Percentiles rank a stretch among this genome's conserved stretches.
phyloP scores from a whole-genome alignment of 345 rosid genomes.

The Eucalyptus pauciflora region DNA sequence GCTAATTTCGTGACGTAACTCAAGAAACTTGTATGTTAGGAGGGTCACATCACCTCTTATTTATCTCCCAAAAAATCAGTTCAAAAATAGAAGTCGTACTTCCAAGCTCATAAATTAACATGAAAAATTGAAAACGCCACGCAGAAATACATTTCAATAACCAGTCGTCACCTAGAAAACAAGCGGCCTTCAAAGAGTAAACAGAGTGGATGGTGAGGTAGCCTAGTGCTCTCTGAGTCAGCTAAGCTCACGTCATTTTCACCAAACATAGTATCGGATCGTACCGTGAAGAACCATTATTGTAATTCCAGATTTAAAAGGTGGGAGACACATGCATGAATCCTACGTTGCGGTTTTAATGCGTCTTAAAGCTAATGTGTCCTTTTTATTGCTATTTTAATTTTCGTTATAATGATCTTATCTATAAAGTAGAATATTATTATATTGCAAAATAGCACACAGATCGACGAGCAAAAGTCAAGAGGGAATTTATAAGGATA shows the following conservation, averaged over 20 bases:
- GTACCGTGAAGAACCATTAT: not conserved
- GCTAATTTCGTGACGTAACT: not conserved
- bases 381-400: not conserved
- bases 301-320: not conserved
- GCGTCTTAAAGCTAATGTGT: not conserved
- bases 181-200: not conserved
- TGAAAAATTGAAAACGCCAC: not conserved
- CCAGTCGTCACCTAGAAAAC: not conserved
- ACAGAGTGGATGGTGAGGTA: not conserved
- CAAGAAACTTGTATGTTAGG: not conserved
- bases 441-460: not conserved
- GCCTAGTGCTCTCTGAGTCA: not conserved
- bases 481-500: no score
- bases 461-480: not conserved
- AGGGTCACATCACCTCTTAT: not conserved
- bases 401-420: not conserved
- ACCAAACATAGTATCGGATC: not conserved
- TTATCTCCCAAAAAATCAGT: not conserved
- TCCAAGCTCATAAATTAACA: not conserved
- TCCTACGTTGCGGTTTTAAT: not conserved
- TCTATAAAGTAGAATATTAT: not conserved
- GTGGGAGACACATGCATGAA: not conserved
- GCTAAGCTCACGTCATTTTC: not conserved
- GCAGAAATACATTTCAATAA: not conserved
- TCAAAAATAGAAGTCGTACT: not conserved